Evolutionary conservation across 2,329 filamentous ascomycete species (phyloP).

Genomic region (Tolypocladium pustulatum): DNA sequence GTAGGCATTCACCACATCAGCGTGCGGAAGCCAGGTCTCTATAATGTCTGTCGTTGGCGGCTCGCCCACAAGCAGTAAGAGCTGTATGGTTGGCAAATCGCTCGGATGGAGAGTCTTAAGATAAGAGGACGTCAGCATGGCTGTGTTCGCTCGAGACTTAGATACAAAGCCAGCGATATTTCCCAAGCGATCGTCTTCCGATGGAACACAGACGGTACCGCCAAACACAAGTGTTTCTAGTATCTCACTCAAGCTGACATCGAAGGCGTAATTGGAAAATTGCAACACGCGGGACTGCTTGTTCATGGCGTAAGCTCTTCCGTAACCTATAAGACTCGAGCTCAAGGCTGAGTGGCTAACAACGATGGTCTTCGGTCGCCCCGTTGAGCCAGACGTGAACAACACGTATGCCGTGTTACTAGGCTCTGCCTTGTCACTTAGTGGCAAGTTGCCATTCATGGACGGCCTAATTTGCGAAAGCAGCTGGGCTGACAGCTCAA

Average conservation of each 20-base stretch:
- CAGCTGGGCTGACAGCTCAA: slow-evolving; percentile 1
- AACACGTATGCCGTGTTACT: slow-evolving; percentile 10
- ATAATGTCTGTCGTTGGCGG: slow-evolving; percentile 4
- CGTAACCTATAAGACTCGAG: slow-evolving; percentile 1
- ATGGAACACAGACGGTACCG: not conserved
- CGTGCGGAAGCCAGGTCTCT: slow-evolving; percentile 6
- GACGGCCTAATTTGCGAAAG: not conserved
- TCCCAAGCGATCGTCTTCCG: not conserved
- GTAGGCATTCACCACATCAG: slow-evolving; percentile 8
- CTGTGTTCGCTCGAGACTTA: not conserved
- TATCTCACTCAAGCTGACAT: not conserved
- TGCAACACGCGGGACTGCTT: not conserved
- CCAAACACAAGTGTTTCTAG: not conserved
- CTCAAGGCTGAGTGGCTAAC: slow-evolving; percentile 9
- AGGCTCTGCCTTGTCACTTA: not conserved
- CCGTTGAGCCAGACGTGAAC: slow-evolving; percentile 15
- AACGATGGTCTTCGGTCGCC: slow-evolving; percentile 12
- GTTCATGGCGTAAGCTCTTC: slow-evolving; percentile 1
- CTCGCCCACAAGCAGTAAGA: slow-evolving; percentile 8
- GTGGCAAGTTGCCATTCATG: not conserved
- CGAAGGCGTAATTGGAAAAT: not conserved
- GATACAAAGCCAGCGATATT: not conserved
- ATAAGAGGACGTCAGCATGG: slow-evolving; percentile 7
- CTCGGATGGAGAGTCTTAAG: slow-evolving; percentile 3
- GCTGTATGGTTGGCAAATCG: slow-evolving; percentile 4